Conservation (phyloP, 225 moss, liverwort and hornwort genomes). For the Physcomitrium patens region DNA sequence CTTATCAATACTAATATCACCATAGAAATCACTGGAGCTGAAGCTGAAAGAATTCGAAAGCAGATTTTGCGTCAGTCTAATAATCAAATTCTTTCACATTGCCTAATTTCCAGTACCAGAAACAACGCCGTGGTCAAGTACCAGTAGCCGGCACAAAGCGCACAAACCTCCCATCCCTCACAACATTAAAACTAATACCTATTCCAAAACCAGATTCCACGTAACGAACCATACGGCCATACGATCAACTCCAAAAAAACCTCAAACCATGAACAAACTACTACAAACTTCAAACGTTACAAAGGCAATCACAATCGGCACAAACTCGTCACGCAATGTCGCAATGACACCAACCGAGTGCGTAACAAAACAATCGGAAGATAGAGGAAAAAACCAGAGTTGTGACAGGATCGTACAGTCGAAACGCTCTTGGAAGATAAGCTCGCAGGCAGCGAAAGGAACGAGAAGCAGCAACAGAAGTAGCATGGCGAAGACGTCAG, state of each 20-base stretch:
- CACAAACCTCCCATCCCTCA: conserved; percentile 1
- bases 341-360: too few relatives aligned
- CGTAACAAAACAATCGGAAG: not conserved
- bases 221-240: conserved; percentile 1
- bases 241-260: conserved; percentile 12
- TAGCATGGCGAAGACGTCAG: conserved; percentile 2
- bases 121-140: not conserved
- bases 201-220: conserved; percentile 6
- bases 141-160: not conserved
- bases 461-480: conserved; percentile 4
- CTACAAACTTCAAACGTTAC: not conserved
- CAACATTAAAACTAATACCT: not conserved
- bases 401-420: conserved; percentile 15
- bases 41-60: not conserved
- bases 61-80: not conserved
- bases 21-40: not conserved
- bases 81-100: not conserved
- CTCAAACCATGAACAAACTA: not conserved
- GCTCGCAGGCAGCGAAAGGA: conserved; percentile 30
- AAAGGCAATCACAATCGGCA: conserved; percentile 10
- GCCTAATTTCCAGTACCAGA: not conserved
- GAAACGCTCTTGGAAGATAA: conserved; percentile 45
- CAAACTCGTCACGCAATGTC: not conserved
- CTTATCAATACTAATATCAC: not conserved
- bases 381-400: too few relatives aligned